Conservation (phyloP, 805 yeast species). For the Starmerella ratchasimensis region DNA sequence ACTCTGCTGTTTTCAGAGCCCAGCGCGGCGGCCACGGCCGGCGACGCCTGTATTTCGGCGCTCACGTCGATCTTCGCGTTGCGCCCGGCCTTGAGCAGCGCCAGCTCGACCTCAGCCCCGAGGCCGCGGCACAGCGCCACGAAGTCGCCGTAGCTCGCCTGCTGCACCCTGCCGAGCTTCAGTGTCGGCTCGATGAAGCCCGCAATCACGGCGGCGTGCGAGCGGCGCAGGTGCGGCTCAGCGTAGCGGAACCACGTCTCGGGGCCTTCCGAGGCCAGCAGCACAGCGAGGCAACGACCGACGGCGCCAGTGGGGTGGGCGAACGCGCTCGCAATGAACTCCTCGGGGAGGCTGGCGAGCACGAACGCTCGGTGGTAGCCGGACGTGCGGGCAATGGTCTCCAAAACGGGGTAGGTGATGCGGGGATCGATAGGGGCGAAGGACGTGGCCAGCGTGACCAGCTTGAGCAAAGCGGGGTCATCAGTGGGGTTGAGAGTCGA, state of each 20-base stretch:
- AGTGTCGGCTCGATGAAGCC: conserved; percentile 15
- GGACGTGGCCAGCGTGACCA: conserved; percentile 2
- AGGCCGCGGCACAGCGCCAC: conserved; percentile 4
- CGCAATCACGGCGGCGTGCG: conserved; percentile 4
- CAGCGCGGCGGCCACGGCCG: conserved; percentile 2
- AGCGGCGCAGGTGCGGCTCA: not conserved
- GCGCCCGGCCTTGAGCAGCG: conserved; percentile 12
- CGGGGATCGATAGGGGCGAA: conserved; percentile 5
- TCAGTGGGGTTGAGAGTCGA: too few species aligned
- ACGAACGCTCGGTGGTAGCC: not conserved
- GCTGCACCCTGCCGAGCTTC: conserved; percentile 4
- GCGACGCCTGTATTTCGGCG: conserved; percentile 3
- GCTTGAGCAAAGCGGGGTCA: not conserved
- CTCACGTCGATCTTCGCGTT: conserved; percentile 15
- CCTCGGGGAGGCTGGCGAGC: not conserved
- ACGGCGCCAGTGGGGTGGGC: conserved; percentile 5
- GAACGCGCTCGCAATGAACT: conserved; percentile 5
- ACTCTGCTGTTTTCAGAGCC: not conserved
- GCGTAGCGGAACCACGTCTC: conserved; percentile 5
- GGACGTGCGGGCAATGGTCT: conserved; percentile 5
- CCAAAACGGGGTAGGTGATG: conserved; percentile 10
- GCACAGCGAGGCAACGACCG: conserved; percentile 12
- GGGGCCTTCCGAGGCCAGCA: conserved; percentile 5
- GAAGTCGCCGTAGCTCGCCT: conserved; percentile 2
- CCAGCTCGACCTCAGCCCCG: conserved; percentile 9